Base-by-base conservation (phyloP, 257 asterid genomes). In the Fraxinus anomala region DNA sequence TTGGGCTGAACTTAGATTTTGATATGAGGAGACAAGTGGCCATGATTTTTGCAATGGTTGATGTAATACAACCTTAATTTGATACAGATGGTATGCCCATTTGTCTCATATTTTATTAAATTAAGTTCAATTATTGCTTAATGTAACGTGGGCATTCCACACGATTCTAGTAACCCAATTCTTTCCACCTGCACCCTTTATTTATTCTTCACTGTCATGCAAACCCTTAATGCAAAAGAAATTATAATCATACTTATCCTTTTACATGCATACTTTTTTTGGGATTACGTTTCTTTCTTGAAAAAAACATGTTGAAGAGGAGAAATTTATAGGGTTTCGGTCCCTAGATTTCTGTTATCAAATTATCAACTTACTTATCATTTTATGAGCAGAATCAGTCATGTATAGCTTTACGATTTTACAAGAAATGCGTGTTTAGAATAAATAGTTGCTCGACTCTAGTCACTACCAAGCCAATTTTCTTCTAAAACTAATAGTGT, bases 41-140 rank as follows among this genome's bases (percentile, higher is more conserved):
- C 66, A 56, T 56, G 66, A 56, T 56, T 56, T 56, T 6, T 12
- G 51, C 51, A 0, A 42, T 42, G 5, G 51, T 0, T 11, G 36
- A 26, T 26, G 21, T 74, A 51, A 36, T 68, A 74, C 77, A 24
- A 68, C 72, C 82, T 63, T 70, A 39, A 47, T 74, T 63, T 42
- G 49, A 69, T n/a, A 71, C 39, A 71, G 49, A 72, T 59, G 49
- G 76, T 28, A 33, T 63, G 42, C 65, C 36, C 37, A 40, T 76
- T 76, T 39, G 17, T 24, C 67, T 70, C 7, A 69, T 76, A 63
- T 76, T 83, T 36, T 76, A 83, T 68, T 69, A 31, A 40, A 68
- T 24, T 76, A 0, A 79, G 7, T 37, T 8, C 80, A 61, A 42
- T 83, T 68, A 80, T 73, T 76, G n/a, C 59, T 63, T 63, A 24